Percentiles rank a stretch among this genome's conserved stretches.
Evolutionary conservation across 306 rosid genomes (phyloP).

Genomic region (Psophocarpus tetragonolobus): DNA sequence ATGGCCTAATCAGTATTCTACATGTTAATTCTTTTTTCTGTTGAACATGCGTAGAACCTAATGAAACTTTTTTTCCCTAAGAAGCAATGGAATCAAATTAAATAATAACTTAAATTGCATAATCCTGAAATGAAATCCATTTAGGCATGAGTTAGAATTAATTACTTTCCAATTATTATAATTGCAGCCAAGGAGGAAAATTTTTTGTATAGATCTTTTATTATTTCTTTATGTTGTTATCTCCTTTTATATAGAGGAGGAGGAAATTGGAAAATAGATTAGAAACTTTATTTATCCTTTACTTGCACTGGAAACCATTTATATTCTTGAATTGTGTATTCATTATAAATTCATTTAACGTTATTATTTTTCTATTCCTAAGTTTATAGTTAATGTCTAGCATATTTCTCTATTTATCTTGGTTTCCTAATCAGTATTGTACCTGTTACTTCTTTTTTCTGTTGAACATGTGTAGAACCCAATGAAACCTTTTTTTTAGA

Average conservation of each 20-base stretch:
- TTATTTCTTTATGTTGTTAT: conserved; percentile 9
- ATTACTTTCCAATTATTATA: not conserved
- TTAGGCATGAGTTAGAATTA: not conserved
- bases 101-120: not conserved
- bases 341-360: too few species aligned
- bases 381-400: not conserved
- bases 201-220: not conserved
- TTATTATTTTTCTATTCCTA: too few species aligned
- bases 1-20: not conserved
- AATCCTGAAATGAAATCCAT: not conserved
- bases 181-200: not conserved
- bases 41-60: not conserved
- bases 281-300: not conserved
- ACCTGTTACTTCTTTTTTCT: not conserved
- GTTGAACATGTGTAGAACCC: conserved; percentile 1
- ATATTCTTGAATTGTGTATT: not conserved
- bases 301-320: not conserved
- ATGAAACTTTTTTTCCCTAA: too few species aligned
- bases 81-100: not conserved
- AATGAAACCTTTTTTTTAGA: too few species aligned
- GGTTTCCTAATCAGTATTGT: not conserved
- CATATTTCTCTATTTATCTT: not conserved
- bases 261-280: not conserved
- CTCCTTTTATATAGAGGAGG: not conserved
- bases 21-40: not conserved